phyloP scores from a whole-genome alignment of 2,329 filamentous ascomycete species.

The Ceratocystis smalleyi region DNA sequence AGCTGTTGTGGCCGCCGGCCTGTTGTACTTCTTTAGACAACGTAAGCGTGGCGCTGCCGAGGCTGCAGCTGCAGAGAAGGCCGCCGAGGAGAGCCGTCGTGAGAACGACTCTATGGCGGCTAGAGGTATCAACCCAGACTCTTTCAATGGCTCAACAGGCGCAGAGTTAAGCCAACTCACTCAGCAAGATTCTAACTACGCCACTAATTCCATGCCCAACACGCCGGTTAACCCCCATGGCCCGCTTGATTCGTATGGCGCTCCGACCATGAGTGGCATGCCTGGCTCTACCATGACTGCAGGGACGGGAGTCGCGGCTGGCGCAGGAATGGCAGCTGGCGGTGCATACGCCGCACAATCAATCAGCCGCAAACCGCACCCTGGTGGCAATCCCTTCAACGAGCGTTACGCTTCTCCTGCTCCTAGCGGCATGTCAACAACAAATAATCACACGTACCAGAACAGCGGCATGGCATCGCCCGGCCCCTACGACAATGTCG shows the following conservation, averaged over 20 bases:
- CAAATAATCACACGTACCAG: conserved; percentile 10
- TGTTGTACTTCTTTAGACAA: conserved; percentile 42
- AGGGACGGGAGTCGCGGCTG: conserved; percentile 12
- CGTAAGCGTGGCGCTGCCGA: conserved; percentile 37
- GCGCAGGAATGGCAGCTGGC: not conserved
- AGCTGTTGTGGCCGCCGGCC: conserved; percentile 27
- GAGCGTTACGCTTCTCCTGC: conserved; percentile 6
- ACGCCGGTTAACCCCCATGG: conserved; percentile 16
- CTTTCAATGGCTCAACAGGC: conserved; percentile 25
- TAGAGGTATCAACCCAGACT: conserved; percentile 34
- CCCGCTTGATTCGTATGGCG: conserved; percentile 20
- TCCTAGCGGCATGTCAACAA: not conserved
- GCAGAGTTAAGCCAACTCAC: conserved; percentile 26
- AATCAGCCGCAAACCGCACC: not conserved
- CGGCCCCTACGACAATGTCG: not conserved
- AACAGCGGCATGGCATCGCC: conserved; percentile 9
- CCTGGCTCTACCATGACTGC: conserved; percentile 18
- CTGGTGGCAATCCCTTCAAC: conserved; percentile 3
- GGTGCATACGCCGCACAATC: not conserved
- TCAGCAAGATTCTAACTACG: conserved; percentile 22
- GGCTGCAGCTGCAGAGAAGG: conserved; percentile 31
- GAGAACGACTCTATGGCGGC: conserved; percentile 37
- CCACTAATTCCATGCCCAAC: conserved; percentile 16
- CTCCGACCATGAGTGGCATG: conserved; percentile 22
- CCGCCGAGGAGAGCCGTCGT: conserved; percentile 32